Evolutionary conservation across 1,139 yeast species (phyloP), one percentile per base, ranked within the genome.

Genomic region (Pneumocystis murina): DNA sequence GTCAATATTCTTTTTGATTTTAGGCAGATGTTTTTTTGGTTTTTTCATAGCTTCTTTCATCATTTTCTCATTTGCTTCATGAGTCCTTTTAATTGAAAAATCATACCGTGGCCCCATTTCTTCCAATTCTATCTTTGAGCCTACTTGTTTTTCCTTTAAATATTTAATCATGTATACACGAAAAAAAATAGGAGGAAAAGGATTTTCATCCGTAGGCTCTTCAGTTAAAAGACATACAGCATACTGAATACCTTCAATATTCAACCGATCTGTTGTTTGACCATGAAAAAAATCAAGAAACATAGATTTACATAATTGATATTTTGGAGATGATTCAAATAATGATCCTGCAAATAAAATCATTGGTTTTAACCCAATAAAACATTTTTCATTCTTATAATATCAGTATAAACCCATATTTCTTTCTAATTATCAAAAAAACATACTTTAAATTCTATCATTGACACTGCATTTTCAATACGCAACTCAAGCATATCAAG

Each of bases 21-120:
- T 88, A 64, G 89, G 82, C 41, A 85, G 88, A 70, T 89, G 79
- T 76, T 88, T 91, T 76, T 82, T 89, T 64, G 97, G 92, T 72
- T 80, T 83, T 78, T 81, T 82, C 77, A 80, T 73, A 8, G 99
- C 97, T 74, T 90, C 97, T 77, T 86, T 89, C 76, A 86, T 95
- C 78, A 88, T 79, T 71, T 92, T 97, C 59, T 95, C 87, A 64
- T 87, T 82, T 62, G 97, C 88, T n/a, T 82, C 77, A 69, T 85
- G 85, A 70, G 86, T 82, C 77, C 99, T 83, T 62, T 98, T 98
- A 67, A 92, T 82, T 70, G 86, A 84, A 76, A 92, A 92, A 72
- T 92, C 97, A 66, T 94, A 80, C 70, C 98, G 82, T 65, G 99
- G 99, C 0, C 99, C 99, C 69, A 89, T 86, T 75, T 92, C 99